Base-by-base conservation (phyloP, 2,329 filamentous ascomycete species). In the Paecilomyces dactylethromorphus region DNA sequence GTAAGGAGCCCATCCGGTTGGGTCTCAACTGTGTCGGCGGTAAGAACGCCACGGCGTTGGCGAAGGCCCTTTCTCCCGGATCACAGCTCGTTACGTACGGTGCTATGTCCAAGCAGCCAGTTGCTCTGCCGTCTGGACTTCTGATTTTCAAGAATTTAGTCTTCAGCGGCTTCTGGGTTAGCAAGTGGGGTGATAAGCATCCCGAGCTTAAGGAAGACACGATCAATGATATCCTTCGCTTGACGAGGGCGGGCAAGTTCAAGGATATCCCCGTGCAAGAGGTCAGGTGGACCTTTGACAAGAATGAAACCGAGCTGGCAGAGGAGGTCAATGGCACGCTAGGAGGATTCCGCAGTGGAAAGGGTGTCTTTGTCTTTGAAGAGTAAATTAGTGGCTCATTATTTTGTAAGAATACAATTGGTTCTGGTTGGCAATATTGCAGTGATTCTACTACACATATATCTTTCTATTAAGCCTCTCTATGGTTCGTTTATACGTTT, bases 111-210 rank as follows among this genome's bases (percentile, higher is more conserved):
- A 90, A 89, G 72, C 88, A 96, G 78, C 92, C 93, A 0, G 83
- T 97, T 26, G 81, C 83, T 6, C 76, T 97, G 61, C 91, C 93
- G 0, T 89, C 92, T 0, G 90, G 89, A 0, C 80, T 95, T 65
- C 79, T 97, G 60, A 99, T 99, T 67, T 99, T 99, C 79, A 94
- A 93, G 75, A 87, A 97, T 66, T 82, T 97, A 56, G 82, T 85
- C 56, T 96, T 97, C 69, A 84, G 90, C 62, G 95, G 94, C 3
- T 99, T 97, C 76, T 99, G 94, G 94, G 86, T 97, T 24, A 94
- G 89, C 70, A 86, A 83, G 60, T 97, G 94, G 93, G 91, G 89
- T 54, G 87, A 92, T 70, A 78, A 82, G 62, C 82, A 97, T 66
- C 84, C 87, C 0, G 80, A 82, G 5, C 86, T 88, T 60, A 95